Base-by-base conservation (phyloP, 1,284 basidiomycete genomes). In the Singerocomus rubriflavus region DNA sequence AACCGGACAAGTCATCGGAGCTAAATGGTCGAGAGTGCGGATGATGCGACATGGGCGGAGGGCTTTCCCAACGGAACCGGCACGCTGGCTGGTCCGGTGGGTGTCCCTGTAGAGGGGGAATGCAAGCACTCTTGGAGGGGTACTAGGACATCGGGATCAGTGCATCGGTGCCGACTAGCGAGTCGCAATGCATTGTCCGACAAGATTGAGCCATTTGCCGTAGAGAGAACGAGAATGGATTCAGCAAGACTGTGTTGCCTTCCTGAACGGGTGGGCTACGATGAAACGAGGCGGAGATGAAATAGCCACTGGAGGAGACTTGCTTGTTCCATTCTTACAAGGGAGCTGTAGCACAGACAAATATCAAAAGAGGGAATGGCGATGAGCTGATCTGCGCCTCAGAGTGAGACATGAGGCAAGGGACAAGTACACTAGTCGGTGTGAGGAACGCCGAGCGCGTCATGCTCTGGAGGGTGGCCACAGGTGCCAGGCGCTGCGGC, bases 11-110 rank as follows among this genome's bases (percentile, higher is more conserved):
- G 44, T 42, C 40, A 45, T 61, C 63, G 63, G 61, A 62, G 53
- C 36, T 45, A 55, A 46, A 54, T 13, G 48, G 58, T 43, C 53
- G 48, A 55, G 48, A 61, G 55, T 37, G 45, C 12, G 44, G 5
- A 10, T 57, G 58, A 55, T 59, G 62, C 67, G 67, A 54, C 32
- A 25, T 60, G 61, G 59, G 62, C 64, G 64, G 64, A 69, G 56
- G 65, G 61, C 42, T 40, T 46, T 9, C 6, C 32, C 33, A 38
- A 51, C 58, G 51, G 56, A 44, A 46, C 48, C 46, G 60, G 57
- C 0, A 41, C 26, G 27, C 32, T 27, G 4, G 33, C 8, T 41
- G 31, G 48, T 0, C 60, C 50, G 50, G 9, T 21, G 21, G 21
- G 21, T 21, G 21, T 21, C 21, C 21, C 21, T 21, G 21, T 21